Evolutionary conservation across 164 flowering plant species (phyloP).

Genomic region (Houttuynia cordata): DNA sequence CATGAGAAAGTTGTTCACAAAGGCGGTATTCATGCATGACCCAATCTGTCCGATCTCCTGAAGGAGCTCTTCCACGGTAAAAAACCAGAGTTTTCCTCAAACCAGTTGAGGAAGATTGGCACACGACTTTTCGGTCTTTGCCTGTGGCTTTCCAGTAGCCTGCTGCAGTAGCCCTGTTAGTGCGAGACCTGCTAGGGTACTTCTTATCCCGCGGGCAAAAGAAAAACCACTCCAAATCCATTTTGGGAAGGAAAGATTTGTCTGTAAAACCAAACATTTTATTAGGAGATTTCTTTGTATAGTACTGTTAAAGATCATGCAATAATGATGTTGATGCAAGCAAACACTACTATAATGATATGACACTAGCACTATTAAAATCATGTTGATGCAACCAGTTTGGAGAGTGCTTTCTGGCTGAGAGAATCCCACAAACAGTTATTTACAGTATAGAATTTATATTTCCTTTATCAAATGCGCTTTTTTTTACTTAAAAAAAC

Average conservation of each 20-base stretch:
- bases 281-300: neutral
- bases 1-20: slow-evolving; percentile 48
- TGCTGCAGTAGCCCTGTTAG: slow-evolving; percentile 83
- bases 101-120: slow-evolving; percentile 45
- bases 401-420: neutral
- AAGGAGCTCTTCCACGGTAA: slow-evolving; percentile 79
- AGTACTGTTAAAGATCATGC: neutral
- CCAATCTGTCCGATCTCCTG: slow-evolving; percentile 82
- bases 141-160: slow-evolving; percentile 99
- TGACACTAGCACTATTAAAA: too few relatives aligned
- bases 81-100: slow-evolving; percentile 80
- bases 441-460: neutral
- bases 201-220: slow-evolving; percentile 83
- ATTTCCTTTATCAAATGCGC: neutral
- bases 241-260: slow-evolving; percentile 71
- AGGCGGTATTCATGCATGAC: slow-evolving; percentile 94
- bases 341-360: neutral
- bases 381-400: neutral
- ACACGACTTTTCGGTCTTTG: slow-evolving; percentile 64
- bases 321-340: neutral
- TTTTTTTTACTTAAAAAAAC: neutral
- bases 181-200: slow-evolving; percentile 82
- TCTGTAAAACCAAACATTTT: slow-evolving; percentile 31
- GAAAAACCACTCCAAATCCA: slow-evolving; percentile 95
- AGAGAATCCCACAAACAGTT: neutral